A percentile compares a stretch with the other conserved stretches of the same genome.
phyloP scores from a whole-genome alignment of 169 alveolate genomes.

The Perkinsus olseni region DNA sequence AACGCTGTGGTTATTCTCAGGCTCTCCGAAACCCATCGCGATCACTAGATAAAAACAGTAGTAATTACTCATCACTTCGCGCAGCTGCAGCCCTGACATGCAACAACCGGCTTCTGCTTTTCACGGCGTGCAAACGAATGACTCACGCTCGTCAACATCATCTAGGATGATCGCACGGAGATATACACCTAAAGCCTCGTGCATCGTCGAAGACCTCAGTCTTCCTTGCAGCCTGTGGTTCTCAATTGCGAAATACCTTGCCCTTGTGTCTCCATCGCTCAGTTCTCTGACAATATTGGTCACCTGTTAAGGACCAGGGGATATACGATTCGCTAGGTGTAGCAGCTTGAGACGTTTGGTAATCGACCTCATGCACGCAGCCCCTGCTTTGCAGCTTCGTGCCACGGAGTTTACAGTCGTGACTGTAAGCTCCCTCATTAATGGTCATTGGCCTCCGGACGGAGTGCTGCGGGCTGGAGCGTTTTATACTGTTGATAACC shows the following conservation, averaged over 20 bases:
- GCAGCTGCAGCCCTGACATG: neutral
- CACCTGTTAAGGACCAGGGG: neutral
- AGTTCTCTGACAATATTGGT: neutral
- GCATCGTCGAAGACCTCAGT: neutral
- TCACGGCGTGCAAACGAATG: neutral
- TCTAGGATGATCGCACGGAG: neutral
- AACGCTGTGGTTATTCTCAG: neutral
- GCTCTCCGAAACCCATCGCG: neutral
- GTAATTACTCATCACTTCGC: neutral
- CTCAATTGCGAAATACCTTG: neutral
- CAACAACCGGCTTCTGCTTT: neutral
- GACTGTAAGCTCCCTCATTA: neutral
- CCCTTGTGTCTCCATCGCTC: neutral
- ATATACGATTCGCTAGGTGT: neutral
- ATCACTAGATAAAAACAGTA: neutral
- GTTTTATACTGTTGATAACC: neutral
- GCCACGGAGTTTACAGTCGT: neutral
- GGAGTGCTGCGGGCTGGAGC: neutral
- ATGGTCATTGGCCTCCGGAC: neutral
- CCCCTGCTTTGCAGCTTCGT: neutral
- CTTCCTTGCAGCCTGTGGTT: neutral
- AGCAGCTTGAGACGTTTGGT: neutral
- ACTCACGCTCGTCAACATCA: neutral
- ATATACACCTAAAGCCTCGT: neutral
- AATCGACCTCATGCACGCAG: neutral